Evolutionary conservation across 139 green algal genomes (phyloP), one percentile per base, ranked within the genome.

Genomic region (Nannochloris sp.): DNA sequence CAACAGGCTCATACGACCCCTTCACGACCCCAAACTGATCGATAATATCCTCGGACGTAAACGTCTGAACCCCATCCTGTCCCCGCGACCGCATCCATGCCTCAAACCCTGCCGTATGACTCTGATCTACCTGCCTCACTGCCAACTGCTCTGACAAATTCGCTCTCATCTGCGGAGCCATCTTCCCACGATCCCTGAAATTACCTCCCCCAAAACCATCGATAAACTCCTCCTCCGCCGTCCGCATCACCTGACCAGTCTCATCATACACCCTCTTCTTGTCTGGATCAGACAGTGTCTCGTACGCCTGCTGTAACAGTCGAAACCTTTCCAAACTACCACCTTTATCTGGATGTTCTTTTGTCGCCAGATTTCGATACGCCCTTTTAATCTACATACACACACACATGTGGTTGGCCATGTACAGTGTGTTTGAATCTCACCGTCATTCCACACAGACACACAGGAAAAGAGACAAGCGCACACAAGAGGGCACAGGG

Each of bases 11-110:
- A 57, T 94, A 96, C 28, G 75, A 86, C 13, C 69, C 68, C 16
- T 84, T 84, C 1, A 77, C 73, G n/a, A 96, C 86, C 3, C 89
- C 87, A 74, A 82, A 93, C 63, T 84, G 51, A 11, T 73, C 71
- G 4, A 79, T 62, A 12, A 78, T 65, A 20, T 78, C 71, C 13
- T 95, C 89, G 11, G 74, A 67, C 23, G 82, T 91, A 72, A 84
- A 92, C 2, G 90, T 53, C 36, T 72, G 60, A 9, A 62, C 53
- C 16, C 57, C 71, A 1, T 37, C 40, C 0, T 72, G 56, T 11
- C 87, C 88, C 1, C 89, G 68, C 0, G 82, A 62, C 4, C 89
- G 65, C 83, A 95, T 80, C 83, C 82, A 95, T 14, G 89, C 89
- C 78, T 90, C 85, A 63, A 92, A 91, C 16, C 81, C 81, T 11